These are phyloP conservation scores for Pythium graminicola DNA, from an alignment of 352 stramenopile genomes.

Conservation along the genomic window DNA sequence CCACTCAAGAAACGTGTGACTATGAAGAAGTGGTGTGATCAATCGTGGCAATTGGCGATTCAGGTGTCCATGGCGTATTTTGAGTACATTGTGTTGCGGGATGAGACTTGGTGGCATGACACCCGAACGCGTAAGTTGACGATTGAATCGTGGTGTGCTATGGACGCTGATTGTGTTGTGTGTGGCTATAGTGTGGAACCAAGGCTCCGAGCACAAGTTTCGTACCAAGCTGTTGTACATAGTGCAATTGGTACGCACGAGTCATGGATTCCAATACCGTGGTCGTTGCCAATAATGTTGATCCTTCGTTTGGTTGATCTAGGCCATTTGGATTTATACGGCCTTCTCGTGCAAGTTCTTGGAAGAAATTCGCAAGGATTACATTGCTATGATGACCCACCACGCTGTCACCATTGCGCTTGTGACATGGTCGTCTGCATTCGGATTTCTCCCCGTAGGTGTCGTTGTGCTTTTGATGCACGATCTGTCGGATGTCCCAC, in stretches of 20 bases:
- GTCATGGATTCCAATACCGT: no score
- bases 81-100: conserved; percentile 70
- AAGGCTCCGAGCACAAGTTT: conserved; percentile 73
- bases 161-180: neutral
- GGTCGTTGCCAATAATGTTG: neutral
- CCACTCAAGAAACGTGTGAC: conserved; percentile 73
- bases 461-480: conserved; percentile 81
- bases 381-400: conserved; percentile 88
- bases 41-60: conserved; percentile 84
- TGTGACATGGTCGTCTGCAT: conserved; percentile 75
- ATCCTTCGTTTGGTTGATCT: neutral
- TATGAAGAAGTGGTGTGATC: conserved; percentile 87
- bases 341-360: conserved; percentile 87
- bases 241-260: conserved; percentile 53
- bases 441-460: conserved; percentile 77
- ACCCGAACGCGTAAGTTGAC: conserved; percentile 59
- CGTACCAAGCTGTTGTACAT: conserved; percentile 80
- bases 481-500: conserved; percentile 82
- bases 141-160: neutral
- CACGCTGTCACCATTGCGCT: conserved; percentile 84
- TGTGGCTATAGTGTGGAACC: conserved; percentile 61
- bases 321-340: conserved; percentile 88
- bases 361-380: conserved; percentile 85
- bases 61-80: conserved; percentile 81
- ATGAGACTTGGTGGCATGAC: conserved; percentile 85